Percentiles rank a stretch among this genome's conserved stretches.
These are phyloP conservation scores for Drosera capensis DNA, from an alignment of 148 eudicot genomes.

Conservation along the genomic window DNA sequence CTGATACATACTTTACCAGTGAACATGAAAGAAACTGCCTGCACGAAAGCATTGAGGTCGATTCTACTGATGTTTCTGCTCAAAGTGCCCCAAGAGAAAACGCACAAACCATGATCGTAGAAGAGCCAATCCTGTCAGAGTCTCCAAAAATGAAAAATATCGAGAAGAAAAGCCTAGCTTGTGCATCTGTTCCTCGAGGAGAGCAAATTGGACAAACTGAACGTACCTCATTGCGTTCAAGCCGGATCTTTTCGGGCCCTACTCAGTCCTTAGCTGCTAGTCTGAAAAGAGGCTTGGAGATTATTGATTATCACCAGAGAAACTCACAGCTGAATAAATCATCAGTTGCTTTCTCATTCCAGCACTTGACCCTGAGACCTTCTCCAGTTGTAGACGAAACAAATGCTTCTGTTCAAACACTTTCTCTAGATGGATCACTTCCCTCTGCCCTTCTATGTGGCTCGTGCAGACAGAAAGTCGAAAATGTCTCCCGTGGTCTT, in stretches of 20 bases:
- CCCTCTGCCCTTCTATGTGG: constrained; percentile 42
- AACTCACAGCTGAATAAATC: constrained; percentile 36
- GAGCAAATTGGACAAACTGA: constrained; percentile 32
- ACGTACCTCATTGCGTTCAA: constrained; percentile 52
- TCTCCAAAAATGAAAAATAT: constrained; percentile 63
- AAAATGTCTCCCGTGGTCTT: constrained; percentile 18
- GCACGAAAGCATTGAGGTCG: constrained; percentile 53
- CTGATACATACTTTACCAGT: constrained; percentile 54
- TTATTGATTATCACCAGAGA: constrained; percentile 65
- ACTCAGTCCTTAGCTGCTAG: constrained; percentile 84
- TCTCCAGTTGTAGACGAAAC: constrained; percentile 43
- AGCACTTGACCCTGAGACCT: constrained; percentile 66
- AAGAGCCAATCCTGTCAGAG: constrained; percentile 63
- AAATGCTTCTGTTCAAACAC: constrained; percentile 52
- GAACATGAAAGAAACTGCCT: constrained; percentile 58
- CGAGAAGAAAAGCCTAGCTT: constrained; percentile 36
- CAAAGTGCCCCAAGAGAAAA: too few species aligned
- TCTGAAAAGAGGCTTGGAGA: constrained; percentile 70
- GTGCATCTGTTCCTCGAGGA: constrained; percentile 26
- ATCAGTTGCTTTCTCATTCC: constrained; percentile 82
- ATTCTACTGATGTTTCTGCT: constrained; percentile 19
- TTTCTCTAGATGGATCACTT: constrained; percentile 15
- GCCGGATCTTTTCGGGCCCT: constrained; percentile 58
- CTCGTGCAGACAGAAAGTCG: constrained; percentile 33
- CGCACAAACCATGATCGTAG: too few species aligned